Evolutionary conservation across 2,329 filamentous ascomycete genomes (phyloP), one percentile per base, ranked within the genome.

Genomic region (Alternaria postmessia): DNA sequence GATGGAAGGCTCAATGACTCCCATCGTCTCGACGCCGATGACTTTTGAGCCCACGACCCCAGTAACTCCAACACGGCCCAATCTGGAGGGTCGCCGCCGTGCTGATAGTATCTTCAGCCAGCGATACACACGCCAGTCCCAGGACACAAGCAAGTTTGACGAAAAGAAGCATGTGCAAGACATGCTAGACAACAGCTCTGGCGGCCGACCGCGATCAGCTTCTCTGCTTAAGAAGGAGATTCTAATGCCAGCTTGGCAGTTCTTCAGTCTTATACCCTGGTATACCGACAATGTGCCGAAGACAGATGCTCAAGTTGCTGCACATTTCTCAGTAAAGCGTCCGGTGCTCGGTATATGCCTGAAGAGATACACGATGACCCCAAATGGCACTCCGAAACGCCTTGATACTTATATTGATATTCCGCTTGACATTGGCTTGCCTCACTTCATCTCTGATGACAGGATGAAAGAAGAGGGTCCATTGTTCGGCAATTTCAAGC

Each of bases 241-340:
- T 14, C 89, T 94, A 59, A 97, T 98, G 82, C 94, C 94, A 38
- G 95, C 95, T 2, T 98, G 94, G 93, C 94, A 97, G 72, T 97
- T 98, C 74, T 98, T 97, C 80, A 93, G 91, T 72, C 82, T 98
- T 26, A 93, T 97, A 70, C 94, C 94, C 28, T 97, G 94, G 94
- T 93, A 96, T 75, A 93, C 92, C 2, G 84, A 89, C 67, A 87
- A 88, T 56, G 83, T 84, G 16, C 85, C 86, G 7, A 84, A 80
- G 26, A 86, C 85, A 62, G 91, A 97, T 74, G 86, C 88, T 2
- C 93, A 97, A 71, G 91, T 97, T 9, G 93, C 91, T n/a, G 87
- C 89, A 53, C 94, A 97, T 73, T 96, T 98, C 72, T 90, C 91
- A 32, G 86, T 90, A 34, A 88, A 88, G 73, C 86, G 92, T 12